Evolutionary conservation across 2,329 filamentous ascomycete genomes (phyloP), one percentile per base, ranked within the genome.

Genomic region (Dothistroma pini): DNA sequence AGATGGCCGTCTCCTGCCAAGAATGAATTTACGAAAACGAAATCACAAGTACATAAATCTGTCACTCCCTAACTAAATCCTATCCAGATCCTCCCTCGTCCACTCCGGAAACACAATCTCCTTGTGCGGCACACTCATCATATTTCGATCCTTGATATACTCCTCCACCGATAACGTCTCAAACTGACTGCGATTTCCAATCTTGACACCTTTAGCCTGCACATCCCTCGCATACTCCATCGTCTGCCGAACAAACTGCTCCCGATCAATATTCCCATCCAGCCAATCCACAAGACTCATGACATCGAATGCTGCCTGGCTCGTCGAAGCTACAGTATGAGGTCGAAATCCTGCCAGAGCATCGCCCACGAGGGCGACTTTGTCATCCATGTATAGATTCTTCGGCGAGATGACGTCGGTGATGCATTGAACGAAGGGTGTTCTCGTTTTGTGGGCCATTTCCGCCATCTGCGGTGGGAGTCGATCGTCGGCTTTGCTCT

Each of bases 371-470:
- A 81, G 64, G 4, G 80, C 67, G 2, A 81, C 73, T 31, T 74
- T 76, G 9, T 79, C 78, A 22, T 72, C 67, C 55, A 75, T 68
- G 60, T 77, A 80, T n/a, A 72, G 69, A n/a, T 75, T 74, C 31
- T 71, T 68, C 0, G 72, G 71, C 14, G 74, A 69, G 9, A 77
- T 69, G 3, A 77, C 75, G 53, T 81, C 79, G 14, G 73, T 77
- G 19, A 81, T 74, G 54, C 75, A 76, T 54, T 79, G 78, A 0
- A 81, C 75, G 54, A 81, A 81, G 0, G 78, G 78, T n/a, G 69
- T 70, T 21, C 69, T 69, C 0, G 75, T 77, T 29, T 72, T 74
- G 5, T 71, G 62, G 0, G 79, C 71, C 29, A 81, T 69, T 58
- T 80, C 76, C 0, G 75, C 73, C 60, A 79, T 77, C 19, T 76